These are phyloP conservation scores for Kwoniella heveanensis DNA, from an alignment of 768 basidiomycete genomes.

Conservation along the genomic window DNA sequence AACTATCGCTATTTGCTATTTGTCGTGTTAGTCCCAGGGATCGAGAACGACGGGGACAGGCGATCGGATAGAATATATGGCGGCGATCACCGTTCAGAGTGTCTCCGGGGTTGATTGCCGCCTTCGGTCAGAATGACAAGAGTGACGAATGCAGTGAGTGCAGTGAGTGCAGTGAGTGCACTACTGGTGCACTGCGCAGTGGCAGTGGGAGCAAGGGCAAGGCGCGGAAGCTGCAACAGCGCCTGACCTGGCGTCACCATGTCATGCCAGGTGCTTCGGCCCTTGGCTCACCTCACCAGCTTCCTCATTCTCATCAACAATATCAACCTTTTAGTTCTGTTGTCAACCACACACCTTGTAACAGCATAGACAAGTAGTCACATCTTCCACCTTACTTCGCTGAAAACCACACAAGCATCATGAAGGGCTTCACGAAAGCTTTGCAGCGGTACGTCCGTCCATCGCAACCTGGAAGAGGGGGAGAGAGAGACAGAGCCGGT, in stretches of 20 bases:
- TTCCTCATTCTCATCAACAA: too few relatives aligned
- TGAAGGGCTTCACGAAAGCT: conserved; percentile 83
- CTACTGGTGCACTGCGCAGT: too few relatives aligned
- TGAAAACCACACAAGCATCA: conserved; percentile 51
- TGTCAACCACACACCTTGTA: too few relatives aligned
- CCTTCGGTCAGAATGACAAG: background rate
- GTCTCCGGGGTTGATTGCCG: background rate
- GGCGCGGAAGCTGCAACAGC: too few relatives aligned
- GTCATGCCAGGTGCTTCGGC: background rate
- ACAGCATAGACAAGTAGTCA: background rate
- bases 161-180: too few relatives aligned
- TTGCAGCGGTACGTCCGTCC: conserved; percentile 66
- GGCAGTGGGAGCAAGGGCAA: too few relatives aligned
- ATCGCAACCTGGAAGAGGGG: background rate
- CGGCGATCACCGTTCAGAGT: background rate
- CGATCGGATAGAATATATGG: background rate
- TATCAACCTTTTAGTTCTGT: too few relatives aligned
- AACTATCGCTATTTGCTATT: too few relatives aligned
- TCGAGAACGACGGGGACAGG: background rate
- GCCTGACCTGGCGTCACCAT: background rate
- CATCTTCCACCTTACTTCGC: background rate
- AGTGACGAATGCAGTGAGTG: background rate
- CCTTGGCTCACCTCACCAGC: background rate
- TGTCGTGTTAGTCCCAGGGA: too few relatives aligned
- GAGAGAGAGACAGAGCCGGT: background rate